These are phyloP conservation scores for Rhizopus stolonifer DNA, from an alignment of 371 early-diverging fungal genomes.

Conservation along the genomic window DNA sequence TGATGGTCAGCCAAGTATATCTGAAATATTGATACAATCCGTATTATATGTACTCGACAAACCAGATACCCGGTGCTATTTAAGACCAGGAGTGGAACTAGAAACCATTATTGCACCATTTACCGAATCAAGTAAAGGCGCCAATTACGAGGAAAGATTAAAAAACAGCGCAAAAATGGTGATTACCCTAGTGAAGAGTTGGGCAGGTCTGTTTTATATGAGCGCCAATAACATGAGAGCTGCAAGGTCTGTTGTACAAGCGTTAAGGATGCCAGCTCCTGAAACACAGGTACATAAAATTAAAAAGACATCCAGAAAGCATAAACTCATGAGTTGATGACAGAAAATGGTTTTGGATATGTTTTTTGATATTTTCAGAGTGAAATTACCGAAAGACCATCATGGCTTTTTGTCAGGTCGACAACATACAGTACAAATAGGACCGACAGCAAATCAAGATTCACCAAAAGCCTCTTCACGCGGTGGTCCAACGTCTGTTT, in stretches of 20 bases:
- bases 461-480: constrained; percentile 11
- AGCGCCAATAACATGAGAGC: constrained; percentile 74
- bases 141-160: constrained; percentile 65
- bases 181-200: constrained; percentile 64
- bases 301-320: neutral
- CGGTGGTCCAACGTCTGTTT: constrained; percentile 16
- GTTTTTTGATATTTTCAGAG: constrained; percentile 77
- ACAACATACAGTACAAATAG: constrained; percentile 49
- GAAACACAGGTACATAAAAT: constrained; percentile 66
- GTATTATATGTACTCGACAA: constrained; percentile 74
- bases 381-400: constrained; percentile 66
- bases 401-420: constrained; percentile 53
- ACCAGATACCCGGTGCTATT: constrained; percentile 61
- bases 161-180: constrained; percentile 63
- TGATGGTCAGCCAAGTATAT: constrained; percentile 70
- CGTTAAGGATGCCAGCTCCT: constrained; percentile 69
- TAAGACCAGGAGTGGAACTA: constrained; percentile 76
- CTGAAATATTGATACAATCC: constrained; percentile 64
- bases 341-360: constrained; percentile 76
- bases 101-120: constrained; percentile 78
- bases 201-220: constrained; percentile 81
- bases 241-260: constrained; percentile 72
- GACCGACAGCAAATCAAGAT: constrained; percentile 20
- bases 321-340: neutral
- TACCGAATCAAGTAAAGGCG: constrained; percentile 69